A percentile compares a stretch with the other conserved stretches of the same genome.
Evolutionary conservation across 2,329 filamentous ascomycete species (phyloP).

Genomic region (Aspergillus felis): DNA sequence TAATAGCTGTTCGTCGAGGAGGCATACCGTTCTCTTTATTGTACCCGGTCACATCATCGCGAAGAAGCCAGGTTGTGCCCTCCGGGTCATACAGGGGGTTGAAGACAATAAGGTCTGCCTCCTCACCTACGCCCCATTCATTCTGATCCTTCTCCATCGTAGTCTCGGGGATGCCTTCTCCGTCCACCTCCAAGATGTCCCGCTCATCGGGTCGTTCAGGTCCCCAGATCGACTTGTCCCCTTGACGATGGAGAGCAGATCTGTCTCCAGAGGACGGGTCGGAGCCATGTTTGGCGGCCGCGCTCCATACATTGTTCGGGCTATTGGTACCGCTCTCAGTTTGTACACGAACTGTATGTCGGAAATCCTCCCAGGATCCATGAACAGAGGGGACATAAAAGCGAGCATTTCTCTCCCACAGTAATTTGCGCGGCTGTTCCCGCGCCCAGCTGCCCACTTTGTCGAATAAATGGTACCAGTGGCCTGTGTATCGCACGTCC

Average conservation of each 20-base stretch:
- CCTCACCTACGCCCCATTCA: slow-evolving; percentile 82
- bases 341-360: slow-evolving; percentile 70
- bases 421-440: slow-evolving; percentile 69
- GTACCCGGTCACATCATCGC: slow-evolving; percentile 80
- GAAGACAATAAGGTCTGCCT: slow-evolving; percentile 86
- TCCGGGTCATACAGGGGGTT: slow-evolving; percentile 90
- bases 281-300: slow-evolving; percentile 30
- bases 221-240: slow-evolving; percentile 74
- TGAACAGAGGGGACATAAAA: slow-evolving; percentile 76
- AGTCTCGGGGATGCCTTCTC: slow-evolving; percentile 70
- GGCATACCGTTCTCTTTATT: slow-evolving; percentile 61
- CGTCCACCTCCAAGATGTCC: slow-evolving; percentile 68
- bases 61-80: slow-evolving; percentile 77
- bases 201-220: slow-evolving; percentile 64
- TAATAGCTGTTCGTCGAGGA: slow-evolving; percentile 78
- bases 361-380: slow-evolving; percentile 76
- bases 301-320: slow-evolving; percentile 65
- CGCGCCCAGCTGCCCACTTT: slow-evolving; percentile 67
- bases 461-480: slow-evolving; percentile 75
- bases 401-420: slow-evolving; percentile 75
- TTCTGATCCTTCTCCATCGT: slow-evolving; percentile 75
- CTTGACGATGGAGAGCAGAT: slow-evolving; percentile 31
- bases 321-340: slow-evolving; percentile 65
- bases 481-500: slow-evolving; percentile 73
- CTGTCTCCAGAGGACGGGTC: slow-evolving; percentile 19